Evolutionary conservation across 495 filamentous ascomycete species (phyloP), one percentile per base, ranked within the genome.

Genomic region (Podospora sp.): DNA sequence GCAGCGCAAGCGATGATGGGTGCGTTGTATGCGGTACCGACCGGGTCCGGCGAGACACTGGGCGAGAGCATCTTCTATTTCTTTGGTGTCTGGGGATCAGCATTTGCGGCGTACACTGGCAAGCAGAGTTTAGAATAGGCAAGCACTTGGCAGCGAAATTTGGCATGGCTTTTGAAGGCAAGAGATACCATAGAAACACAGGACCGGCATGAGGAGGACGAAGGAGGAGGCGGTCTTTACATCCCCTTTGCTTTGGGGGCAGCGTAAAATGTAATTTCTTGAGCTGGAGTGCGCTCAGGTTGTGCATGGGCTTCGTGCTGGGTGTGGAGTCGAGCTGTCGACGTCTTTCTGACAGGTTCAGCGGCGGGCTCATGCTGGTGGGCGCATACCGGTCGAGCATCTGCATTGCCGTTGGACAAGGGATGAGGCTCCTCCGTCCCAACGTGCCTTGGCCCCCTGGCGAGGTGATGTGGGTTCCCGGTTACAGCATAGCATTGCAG

Each of bases 161-260:
- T 46, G 40, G 40, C 40, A 6, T 46, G 40, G 40, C 40, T 46
- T n/a, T 46, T 14, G 40, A 18, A 18, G 40, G 40, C 16, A 46
- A 46, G 40, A 46, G 40, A 46, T 46, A 46, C 40, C 40, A 46
- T 46, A 46, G 40, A n/a, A n/a, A 46, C 40, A 46, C 40, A 46
- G 40, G 2, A 46, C 40, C 5, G 40, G 12, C 9, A 46, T 46
- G 40, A 11, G 40, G 40, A 4, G 2, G 9, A 18, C 5, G 11
- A 46, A 4, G 2, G 9, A 18, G 40, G 11, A 46, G 40, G 29
- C 29, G 29, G 8, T 33, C 29, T n/a, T n/a, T 33, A 33, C 40
- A 2, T 14, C 40, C 40, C 16, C 5, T 14, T 46, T 46, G 2
- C 40, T 33, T 8, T 46, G 40, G 40, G 5, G 40, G 16, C 14